These are phyloP conservation scores for Gloeopeniophorella convolvens DNA, from an alignment of 768 basidiomycete species.

Conservation along the genomic window DNA sequence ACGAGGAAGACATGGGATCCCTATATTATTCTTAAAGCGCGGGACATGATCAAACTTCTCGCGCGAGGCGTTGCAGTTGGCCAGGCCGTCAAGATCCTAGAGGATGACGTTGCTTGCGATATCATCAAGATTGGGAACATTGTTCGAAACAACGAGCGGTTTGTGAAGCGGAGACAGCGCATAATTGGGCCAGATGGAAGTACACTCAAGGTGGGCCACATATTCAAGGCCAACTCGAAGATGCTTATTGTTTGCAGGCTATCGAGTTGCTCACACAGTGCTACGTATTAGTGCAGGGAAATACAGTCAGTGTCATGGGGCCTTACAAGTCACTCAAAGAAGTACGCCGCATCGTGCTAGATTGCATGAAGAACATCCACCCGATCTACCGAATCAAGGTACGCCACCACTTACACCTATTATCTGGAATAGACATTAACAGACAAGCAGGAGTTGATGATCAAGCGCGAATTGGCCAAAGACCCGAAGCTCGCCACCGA, in stretches of 20 bases:
- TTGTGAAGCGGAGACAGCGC: slow-evolving; percentile 91
- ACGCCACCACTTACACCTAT: slow-evolving; percentile 11
- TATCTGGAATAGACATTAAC: background rate
- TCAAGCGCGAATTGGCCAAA: slow-evolving; percentile 94
- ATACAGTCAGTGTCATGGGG: slow-evolving; percentile 97
- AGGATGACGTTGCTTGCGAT: slow-evolving; percentile 88
- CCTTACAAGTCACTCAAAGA: slow-evolving; percentile 93
- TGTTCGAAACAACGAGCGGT: slow-evolving; percentile 92
- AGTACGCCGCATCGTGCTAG: slow-evolving; percentile 90
- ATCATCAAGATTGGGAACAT: slow-evolving; percentile 97
- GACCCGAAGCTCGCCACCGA: slow-evolving; percentile 93
- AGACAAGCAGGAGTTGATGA: slow-evolving; percentile 82
- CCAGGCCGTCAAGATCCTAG: slow-evolving; percentile 84
- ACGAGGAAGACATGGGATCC: slow-evolving; percentile 97
- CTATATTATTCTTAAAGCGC: slow-evolving; percentile 91
- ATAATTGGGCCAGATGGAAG: slow-evolving; percentile 98
- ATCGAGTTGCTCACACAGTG: slow-evolving; percentile 95
- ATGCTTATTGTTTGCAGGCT: slow-evolving; percentile 48
- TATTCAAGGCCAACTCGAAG: background rate
- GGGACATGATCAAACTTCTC: slow-evolving; percentile 92
- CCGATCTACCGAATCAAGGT: slow-evolving; percentile 99
- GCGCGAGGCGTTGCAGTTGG: slow-evolving; percentile 83
- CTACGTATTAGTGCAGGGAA: slow-evolving; percentile 97
- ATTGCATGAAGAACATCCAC: slow-evolving; percentile 99
- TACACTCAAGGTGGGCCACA: slow-evolving; percentile 76